Base-by-base conservation (phyloP, 345 rosid species). In the Alliaria petiolata region DNA sequence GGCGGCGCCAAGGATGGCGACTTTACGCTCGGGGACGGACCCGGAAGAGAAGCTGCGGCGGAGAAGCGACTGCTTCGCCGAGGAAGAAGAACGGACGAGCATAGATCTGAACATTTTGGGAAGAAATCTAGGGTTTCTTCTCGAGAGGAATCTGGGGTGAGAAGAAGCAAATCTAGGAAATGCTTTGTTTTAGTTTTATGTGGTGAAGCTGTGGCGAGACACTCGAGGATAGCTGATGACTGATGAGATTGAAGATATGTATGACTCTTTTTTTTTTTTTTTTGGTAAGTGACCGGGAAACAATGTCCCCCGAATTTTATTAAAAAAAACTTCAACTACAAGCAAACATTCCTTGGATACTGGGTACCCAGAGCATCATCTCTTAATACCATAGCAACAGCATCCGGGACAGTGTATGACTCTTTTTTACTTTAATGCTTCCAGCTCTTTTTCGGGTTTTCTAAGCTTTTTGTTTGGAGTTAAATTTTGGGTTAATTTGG, bases 1-100 rank as follows among this genome's bases (percentile, higher is more conserved):
- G 19, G 96, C 89, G 10, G 93, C 96, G 13, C 93, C 93, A 38
- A 90, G 89, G 72, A 90, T 80, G 16, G 87, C 83, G n/a, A 90
- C 93, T 71, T 90, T 87, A 11, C 96, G 81, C 43, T 76, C 59
- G 8, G 96, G 93, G 9, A 77, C 92, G 16, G 96, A 71, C 8
- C 74, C 92, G 8, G 92, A 76, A 11, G 81, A 39, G 74, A 67
- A 91, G 71, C 81, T 82, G 33, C 96, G 95, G 62, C 82, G 84
- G 73, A 62, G 82, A 47, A 68, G 76, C 60, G 77, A 52, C 26
- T 69, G 86, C 77, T 70, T 75, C 5, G 75, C 83, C 66, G 79
- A 36, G 56, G 82, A 30, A 28, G 75, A 67, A 7, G 77, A 75
- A 8, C 76, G 80, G 78, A 80, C 61, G 22, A 77, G 58, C 36